Evolutionary conservation across 805 yeast genomes (phyloP), one percentile per base, ranked within the genome.

Genomic region (Dipodascus albidus): DNA sequence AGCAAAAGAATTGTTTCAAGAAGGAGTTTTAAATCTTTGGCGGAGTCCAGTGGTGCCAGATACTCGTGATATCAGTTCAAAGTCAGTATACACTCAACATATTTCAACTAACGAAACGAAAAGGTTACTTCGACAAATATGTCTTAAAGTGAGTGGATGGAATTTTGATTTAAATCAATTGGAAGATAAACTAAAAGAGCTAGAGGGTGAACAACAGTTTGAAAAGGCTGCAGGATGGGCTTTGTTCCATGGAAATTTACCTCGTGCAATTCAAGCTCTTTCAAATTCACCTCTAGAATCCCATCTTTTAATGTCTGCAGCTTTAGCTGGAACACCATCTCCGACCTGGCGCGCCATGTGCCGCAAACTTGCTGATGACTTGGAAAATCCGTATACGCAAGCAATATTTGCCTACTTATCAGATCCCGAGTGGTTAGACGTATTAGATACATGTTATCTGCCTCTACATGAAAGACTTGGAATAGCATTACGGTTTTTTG

Each of bases 191-290:
- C 75, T 86, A 42, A 68, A 70, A 21, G 72, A 74, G 44, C 72
- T 91, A 44, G 79, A 83, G 21, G 67, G 70, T 0, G 66, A 71
- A 15, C 89, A 85, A 0, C 77, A 79, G 55, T 78, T 77, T 57
- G 96, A 89, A 57, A 83, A 91, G 64, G 98, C 99, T 0, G 99
- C 97, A 0, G 98, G 95, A 0, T 87, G 96, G 95, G 97, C 97
- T 0, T 90, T 89, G 0, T 91, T 91, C 67, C 91, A 87, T 64
- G 96, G 96, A 3, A 87, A 89, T 65, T 85, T 91, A 1, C 76
- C 79, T 1, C 76, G 81, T 50, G 96, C 97, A 0, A 85, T 90
- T 2, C 81, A 80, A 47, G 83, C 88, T n/a, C 70, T 91, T 52
- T 80, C 86, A 0, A 73, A 78, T n/a, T 80, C 96, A 1, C 81